Evolutionary conservation across 2,329 filamentous ascomycete genomes (phyloP), one percentile per base, ranked within the genome.

Genomic region (Emmonsiellopsis sp.): DNA sequence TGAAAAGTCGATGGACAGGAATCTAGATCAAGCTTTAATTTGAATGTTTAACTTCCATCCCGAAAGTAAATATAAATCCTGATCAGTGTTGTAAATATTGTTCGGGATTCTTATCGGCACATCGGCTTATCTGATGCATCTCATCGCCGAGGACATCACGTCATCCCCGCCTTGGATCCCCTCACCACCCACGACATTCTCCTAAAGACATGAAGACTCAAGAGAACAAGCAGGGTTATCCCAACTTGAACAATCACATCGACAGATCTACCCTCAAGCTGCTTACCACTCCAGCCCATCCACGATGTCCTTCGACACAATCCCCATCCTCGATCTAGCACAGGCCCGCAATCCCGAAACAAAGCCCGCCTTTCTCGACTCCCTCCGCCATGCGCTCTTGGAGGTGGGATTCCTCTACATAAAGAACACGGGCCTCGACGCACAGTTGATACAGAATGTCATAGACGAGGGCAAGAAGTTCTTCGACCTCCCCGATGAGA

Each of bases 401-500:
- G 86, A 92, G 66, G 87, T 94, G n/a, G 89, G 89, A 1, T 95
- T 95, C 64, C 69, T 94, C 20, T 95, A 95, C 64, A 79, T 95
- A 57, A 85, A 84, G 65, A 90, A 94, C 64, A 84, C 87, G 2
- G 86, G 85, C 20, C 83, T 92, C 50, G 76, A 85, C 5, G 78
- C 84, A 13, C 73, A 79, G 40, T 71, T 92, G 51, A 82, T 87
- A 61, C 64, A 79, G 26, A 70, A 78, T 57, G 87, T 92, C 30
- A 82, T 89, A 51, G 63, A 71, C 2, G 78, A 89, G 63, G 87
- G 86, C 44, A 81, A 80, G 52, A 75, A 72, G 0, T 93, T 95
- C 70, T 95, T 95, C 62, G 81, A 88, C 55, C 77, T 94, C 53
- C 85, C 87, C 1, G 66, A 75, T 56, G 82, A 85, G 60, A 87